Conservation (phyloP, 2,329 filamentous ascomycete species). For the Biscogniauxia sp. region DNA sequence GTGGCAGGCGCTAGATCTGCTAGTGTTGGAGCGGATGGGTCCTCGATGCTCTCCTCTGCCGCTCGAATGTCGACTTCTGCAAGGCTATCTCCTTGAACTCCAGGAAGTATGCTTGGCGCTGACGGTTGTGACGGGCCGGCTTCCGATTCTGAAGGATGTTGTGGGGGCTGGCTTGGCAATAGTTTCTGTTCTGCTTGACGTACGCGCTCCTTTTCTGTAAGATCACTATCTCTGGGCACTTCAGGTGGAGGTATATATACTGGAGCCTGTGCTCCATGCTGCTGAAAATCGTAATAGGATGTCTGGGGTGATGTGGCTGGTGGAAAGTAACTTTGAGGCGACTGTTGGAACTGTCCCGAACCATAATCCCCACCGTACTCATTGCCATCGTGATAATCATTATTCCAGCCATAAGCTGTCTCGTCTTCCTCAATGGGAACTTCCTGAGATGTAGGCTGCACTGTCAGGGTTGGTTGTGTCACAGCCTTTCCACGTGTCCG, state of each 20-base stretch:
- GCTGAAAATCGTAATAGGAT: conserved; percentile 33
- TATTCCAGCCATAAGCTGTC: conserved; percentile 31
- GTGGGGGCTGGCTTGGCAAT: conserved; percentile 75
- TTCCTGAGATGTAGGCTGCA: conserved; percentile 22
- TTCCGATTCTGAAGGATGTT: conserved; percentile 25
- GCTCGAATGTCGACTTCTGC: conserved; percentile 5
- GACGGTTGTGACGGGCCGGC: conserved; percentile 42
- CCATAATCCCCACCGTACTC: conserved; percentile 24
- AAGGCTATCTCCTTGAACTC: conserved; percentile 3
- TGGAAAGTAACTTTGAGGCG: conserved; percentile 27
- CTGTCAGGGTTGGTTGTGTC: conserved; percentile 19
- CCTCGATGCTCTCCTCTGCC: conserved; percentile 24
- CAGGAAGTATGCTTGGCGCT: conserved; percentile 12
- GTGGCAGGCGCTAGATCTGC: conserved; percentile 38
- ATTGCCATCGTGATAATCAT: conserved; percentile 28
- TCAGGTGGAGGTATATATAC: conserved; percentile 60
- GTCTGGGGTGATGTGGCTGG: conserved; percentile 30
- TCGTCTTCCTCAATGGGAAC: conserved; percentile 17
- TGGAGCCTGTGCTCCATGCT: conserved; percentile 37
- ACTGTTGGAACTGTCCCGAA: conserved; percentile 15
- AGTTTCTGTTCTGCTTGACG: conserved; percentile 74
- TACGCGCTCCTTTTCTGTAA: conserved; percentile 80
- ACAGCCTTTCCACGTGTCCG: conserved; percentile 29
- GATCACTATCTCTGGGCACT: conserved; percentile 55
- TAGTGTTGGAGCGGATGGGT: conserved; percentile 45